A percentile compares a stretch with the other conserved stretches of the same genome.
Evolutionary conservation across 192 early-diverging fungal genomes (phyloP).

Genomic region (Rhizoclosmatium globosum): DNA sequence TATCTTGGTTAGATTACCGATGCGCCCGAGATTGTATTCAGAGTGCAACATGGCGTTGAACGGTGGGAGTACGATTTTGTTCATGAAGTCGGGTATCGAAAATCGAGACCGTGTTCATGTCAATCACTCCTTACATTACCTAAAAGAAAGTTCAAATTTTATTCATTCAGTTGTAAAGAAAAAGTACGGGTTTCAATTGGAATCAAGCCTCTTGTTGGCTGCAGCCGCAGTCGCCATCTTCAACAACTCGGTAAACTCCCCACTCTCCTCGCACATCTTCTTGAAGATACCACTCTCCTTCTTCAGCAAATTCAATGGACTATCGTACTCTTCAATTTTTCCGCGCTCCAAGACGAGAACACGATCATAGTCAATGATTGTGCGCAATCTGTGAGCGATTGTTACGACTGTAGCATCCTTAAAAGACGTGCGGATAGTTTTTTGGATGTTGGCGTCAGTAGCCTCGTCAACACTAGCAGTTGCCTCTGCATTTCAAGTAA

Average conservation of each 20-base stretch:
- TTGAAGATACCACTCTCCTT: slow-evolving; percentile 36
- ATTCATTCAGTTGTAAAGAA: too few relatives aligned
- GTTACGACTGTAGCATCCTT: slow-evolving; percentile 53
- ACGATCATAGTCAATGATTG: slow-evolving; percentile 61
- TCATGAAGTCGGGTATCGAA: too few relatives aligned
- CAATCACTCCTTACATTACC: too few relatives aligned
- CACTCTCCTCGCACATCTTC: slow-evolving; percentile 70
- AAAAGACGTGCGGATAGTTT: slow-evolving; percentile 41
- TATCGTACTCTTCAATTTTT: slow-evolving; percentile 52
- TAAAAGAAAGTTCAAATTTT: too few relatives aligned
- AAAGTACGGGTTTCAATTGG: too few relatives aligned
- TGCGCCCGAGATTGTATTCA: too few relatives aligned
- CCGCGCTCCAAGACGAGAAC: slow-evolving; percentile 80
- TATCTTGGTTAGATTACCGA: too few relatives aligned
- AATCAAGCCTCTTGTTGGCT: too few relatives aligned
- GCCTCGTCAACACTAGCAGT: slow-evolving; percentile 58
- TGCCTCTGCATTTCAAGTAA: slow-evolving; percentile 76
- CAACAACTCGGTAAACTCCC: slow-evolving; percentile 74
- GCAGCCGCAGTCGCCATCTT: slow-evolving; percentile 43
- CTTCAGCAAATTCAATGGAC: slow-evolving; percentile 51
- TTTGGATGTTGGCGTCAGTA: slow-evolving; percentile 43
- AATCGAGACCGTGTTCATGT: too few relatives aligned
- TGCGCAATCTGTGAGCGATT: slow-evolving; percentile 54
- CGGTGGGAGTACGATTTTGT: too few relatives aligned
- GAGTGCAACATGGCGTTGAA: too few relatives aligned